Base-by-base conservation (phyloP, 768 basidiomycete genomes). In the Tylopilus rubrobrunneus region DNA sequence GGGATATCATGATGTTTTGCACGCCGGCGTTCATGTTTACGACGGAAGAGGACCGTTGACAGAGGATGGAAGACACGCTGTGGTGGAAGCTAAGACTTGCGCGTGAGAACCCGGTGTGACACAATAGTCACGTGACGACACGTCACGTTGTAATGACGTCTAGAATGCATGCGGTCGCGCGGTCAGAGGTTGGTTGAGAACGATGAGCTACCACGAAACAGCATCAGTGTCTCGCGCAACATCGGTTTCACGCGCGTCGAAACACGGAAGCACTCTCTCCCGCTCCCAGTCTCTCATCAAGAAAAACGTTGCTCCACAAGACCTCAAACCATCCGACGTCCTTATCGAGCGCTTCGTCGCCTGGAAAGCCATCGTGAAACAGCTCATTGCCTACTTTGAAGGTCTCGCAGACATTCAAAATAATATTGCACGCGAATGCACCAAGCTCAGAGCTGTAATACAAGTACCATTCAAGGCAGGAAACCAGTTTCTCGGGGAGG, bases 401-500 rank as follows among this genome's bases (percentile, higher is more conserved):
- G 64, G 64, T n/a, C 43, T 66, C 27, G 64, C 64, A 28, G 95
- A 98, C 68, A 96, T 98, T 55, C 89, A 99, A 74, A 92, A 91
- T 71, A 95, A 95, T 69, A 88, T 92, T 7, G 93, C 95, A 12
- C 84, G 84, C 56, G 96, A 98, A 72, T 80, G 98, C 65, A 89
- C 87, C 7, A 95, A 96, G 69, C 84, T 99, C 42, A 89, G 90
- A 10, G 92, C 87, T 2, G 92, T 98, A 56, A 96, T 99, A 56
- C 96, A 99, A 69, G 96, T 98, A 0, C 97, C 97, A 0, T 98
- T 99, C 76, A 78, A 87, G 34, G 82, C 91, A 3, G 95, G 94
- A 7, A 96, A 97, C 72, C 96, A 98, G 75, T 99, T 99, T 67
- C 78, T 99, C 5, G 97, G 97, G n/a, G 94, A 98, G 70, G 92